Percentiles rank a stretch among this genome's conserved stretches.
Conservation (phyloP, 306 rosid genomes). For the Sesbania bispinosa region DNA sequence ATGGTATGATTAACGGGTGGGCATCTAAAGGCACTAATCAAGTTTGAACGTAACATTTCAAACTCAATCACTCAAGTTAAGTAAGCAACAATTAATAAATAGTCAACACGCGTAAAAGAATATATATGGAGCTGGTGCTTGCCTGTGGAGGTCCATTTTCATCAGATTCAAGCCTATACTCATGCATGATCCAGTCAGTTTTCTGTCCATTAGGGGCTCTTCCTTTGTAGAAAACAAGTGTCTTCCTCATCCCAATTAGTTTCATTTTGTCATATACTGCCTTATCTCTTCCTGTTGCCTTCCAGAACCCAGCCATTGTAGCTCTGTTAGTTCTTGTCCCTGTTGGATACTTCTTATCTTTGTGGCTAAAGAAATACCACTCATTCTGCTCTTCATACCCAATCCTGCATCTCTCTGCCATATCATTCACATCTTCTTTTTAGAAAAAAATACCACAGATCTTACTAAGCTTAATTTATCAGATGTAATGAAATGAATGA, state of each 20-base stretch:
- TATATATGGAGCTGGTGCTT: slow-evolving; percentile 4
- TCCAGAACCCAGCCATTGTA: slow-evolving; percentile 96
- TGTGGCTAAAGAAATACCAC: slow-evolving; percentile 97
- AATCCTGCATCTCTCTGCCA: slow-evolving; percentile 88
- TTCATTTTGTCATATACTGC: slow-evolving; percentile 74
- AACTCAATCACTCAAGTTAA: background rate
- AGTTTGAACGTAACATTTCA: slow-evolving; percentile 10
- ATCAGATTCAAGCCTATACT: slow-evolving; percentile 83
- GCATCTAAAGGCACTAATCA: slow-evolving; percentile 6
- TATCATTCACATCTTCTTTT: background rate
- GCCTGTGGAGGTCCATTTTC: slow-evolving; percentile 94
- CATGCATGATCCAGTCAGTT: slow-evolving; percentile 97
- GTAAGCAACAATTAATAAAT: background rate
- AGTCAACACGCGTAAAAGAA: background rate
- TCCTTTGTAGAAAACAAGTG: slow-evolving; percentile 93
- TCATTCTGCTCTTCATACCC: slow-evolving; percentile 95
- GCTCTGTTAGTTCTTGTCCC: slow-evolving; percentile 98
- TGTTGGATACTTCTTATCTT: slow-evolving; percentile 94
- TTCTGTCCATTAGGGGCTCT: slow-evolving; percentile 97
- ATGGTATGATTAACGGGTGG: background rate
- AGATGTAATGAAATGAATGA: too few relatives aligned
- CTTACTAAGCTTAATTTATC: too few relatives aligned
- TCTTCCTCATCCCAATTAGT: slow-evolving; percentile 92
- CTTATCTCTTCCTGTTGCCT: slow-evolving; percentile 95
- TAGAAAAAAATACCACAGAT: background rate